Conservation (phyloP, 208 protist genomes). For the Herpetomonas muscarum region DNA sequence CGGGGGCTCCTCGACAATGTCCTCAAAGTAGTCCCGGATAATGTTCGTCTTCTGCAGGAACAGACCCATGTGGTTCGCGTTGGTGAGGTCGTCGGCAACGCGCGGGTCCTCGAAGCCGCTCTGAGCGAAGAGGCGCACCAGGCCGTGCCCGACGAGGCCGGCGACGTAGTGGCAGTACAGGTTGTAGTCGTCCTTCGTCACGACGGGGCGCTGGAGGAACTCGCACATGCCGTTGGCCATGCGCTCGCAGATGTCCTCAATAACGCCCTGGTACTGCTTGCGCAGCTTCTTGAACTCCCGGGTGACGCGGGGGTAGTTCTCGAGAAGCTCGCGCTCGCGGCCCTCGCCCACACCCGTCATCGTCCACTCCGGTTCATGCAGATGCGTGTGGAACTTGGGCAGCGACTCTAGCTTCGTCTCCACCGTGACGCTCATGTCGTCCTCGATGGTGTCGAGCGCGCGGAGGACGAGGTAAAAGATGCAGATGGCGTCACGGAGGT, state of each 20-base stretch:
- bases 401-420: constrained; percentile 70
- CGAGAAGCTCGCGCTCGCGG: constrained; percentile 65
- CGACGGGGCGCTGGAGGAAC: constrained; percentile 78
- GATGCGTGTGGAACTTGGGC: constrained; percentile 69
- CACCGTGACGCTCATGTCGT: constrained; percentile 86
- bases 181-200: constrained; percentile 88
- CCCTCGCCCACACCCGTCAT: constrained; percentile 57
- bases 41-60: constrained; percentile 99
- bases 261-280: constrained; percentile 81
- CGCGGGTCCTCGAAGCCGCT: constrained; percentile 77
- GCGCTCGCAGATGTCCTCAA: constrained; percentile 86
- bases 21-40: constrained; percentile 97
- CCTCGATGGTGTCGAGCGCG: constrained; percentile 94
- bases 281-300: constrained; percentile 60
- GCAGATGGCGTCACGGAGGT: constrained; percentile 89
- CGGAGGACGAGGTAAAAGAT: constrained; percentile 97
- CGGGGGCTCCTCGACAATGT: constrained; percentile 84
- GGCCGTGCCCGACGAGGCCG: constrained; percentile 95
- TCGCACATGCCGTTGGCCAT: constrained; percentile 96
- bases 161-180: constrained; percentile 98
- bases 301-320: constrained; percentile 64
- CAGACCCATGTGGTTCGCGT: constrained; percentile 94
- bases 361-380: constrained; percentile 47
- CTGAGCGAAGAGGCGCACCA: constrained; percentile 86
- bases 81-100: constrained; percentile 53